Evolutionary conservation across 2,329 filamentous ascomycete genomes (phyloP), one percentile per base, ranked within the genome.

Genomic region (Acephala macrosclerotiorum): DNA sequence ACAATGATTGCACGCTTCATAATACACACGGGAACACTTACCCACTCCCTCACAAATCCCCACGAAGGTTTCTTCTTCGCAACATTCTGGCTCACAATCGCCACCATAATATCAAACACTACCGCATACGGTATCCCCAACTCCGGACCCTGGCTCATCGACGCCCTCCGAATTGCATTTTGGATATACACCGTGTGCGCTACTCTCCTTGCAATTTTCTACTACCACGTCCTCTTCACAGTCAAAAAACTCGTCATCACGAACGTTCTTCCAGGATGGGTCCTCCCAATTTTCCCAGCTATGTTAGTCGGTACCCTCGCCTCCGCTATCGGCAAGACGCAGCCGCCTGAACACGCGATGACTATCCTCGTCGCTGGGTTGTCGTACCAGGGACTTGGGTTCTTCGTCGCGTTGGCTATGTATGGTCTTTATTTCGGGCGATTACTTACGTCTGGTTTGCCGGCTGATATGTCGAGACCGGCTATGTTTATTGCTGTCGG

Each of bases 401-500:
- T 91, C 64, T 85, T 85, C 16, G 84, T 92, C 22, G 85, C 88
- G 1, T 81, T 89, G 60, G 83, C 91, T 78, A 91, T 92, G 88
- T 92, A 91, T 74, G 82, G 88, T 0, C 86, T 90, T 75, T 92
- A 91, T 82, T 86, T 92, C 65, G 89, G 87, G 47, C 85, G 90
- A 8, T 81, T 92, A 36, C 90, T 93, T 47, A 68, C 66, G 6
- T 62, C 68, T 73, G 86, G 89, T 1, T 82, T 92, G 18, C 89
- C 90, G 0, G 78, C 82, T 69, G 81, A 85, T 11, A 87, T 90
- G 72, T 87, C 90, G 68, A 81, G 90, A 57, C 88, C 90, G 0
- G 90, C 86, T 1, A 85, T 93, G 74, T 92, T 91, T 80, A 92
- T 93, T 81, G 89, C 88, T 65, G 90, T 92, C 16, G 90, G 90